Evolutionary conservation across 2,329 filamentous ascomycete genomes (phyloP).

Genomic region (Aureobasidium sp.): DNA sequence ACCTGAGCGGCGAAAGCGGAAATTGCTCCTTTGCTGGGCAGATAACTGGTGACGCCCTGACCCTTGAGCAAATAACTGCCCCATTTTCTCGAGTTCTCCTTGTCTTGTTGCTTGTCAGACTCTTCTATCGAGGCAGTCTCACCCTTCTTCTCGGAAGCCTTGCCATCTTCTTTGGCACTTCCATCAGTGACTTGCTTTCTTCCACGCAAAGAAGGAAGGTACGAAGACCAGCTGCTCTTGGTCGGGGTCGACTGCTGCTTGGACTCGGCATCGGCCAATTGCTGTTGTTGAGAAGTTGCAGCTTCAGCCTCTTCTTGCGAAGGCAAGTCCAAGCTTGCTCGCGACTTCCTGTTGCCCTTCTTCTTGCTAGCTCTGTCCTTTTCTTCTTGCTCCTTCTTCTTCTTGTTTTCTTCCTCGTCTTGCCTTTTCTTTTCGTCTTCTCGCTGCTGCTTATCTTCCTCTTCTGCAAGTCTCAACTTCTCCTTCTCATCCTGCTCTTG

Average conservation of each 20-base stretch:
- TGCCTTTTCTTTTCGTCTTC: slow-evolving; percentile 15
- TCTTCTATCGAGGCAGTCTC: slow-evolving; percentile 20
- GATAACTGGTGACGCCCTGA: slow-evolving; percentile 40
- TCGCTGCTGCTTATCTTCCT: slow-evolving; percentile 19
- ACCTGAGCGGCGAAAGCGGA: slow-evolving; percentile 37
- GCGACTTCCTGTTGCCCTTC: slow-evolving; percentile 3
- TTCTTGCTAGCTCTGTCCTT: slow-evolving; percentile 2
- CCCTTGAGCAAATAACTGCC: slow-evolving; percentile 40
- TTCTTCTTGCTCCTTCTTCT: slow-evolving; percentile 18
- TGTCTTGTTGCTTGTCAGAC: slow-evolving; percentile 22
- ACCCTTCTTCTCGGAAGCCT: slow-evolving; percentile 16
- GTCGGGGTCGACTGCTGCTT: slow-evolving; percentile 2
- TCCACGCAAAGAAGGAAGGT: slow-evolving; percentile 16
- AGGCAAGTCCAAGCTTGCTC: slow-evolving; percentile 14
- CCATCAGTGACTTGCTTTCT: slow-evolving; percentile 17
- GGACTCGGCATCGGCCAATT: neutral
- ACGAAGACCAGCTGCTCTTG: slow-evolving; percentile 16
- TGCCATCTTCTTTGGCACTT: slow-evolving; percentile 13
- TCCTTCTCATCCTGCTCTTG: slow-evolving; percentile 22
- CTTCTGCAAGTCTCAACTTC: slow-evolving; percentile 25
- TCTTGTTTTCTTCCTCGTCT: neutral
- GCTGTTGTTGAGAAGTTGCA: neutral
- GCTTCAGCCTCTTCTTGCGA: slow-evolving; percentile 16
- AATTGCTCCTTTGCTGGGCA: slow-evolving; percentile 36
- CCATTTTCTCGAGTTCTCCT: slow-evolving; percentile 35